A percentile compares a stretch with the other conserved stretches of the same genome.
Conservation (phyloP, 805 yeast genomes). For the Lachancea quebecensis region DNA sequence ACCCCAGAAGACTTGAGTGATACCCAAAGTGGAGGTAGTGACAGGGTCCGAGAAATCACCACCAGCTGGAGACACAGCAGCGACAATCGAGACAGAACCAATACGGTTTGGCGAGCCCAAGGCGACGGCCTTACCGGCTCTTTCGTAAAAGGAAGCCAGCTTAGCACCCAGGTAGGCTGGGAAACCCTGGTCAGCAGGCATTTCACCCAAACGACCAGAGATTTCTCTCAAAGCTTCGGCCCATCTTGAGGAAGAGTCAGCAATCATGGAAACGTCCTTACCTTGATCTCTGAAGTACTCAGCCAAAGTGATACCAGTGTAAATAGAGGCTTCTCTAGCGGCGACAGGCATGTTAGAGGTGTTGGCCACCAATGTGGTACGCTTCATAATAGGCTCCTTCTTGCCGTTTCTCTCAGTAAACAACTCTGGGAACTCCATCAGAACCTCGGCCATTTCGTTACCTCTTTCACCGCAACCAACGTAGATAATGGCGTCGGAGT, state of each 20-base stretch:
- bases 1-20: slow-evolving; percentile 99
- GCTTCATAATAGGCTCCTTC: slow-evolving; percentile 98
- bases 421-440: slow-evolving; percentile 99
- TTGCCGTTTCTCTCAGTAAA: slow-evolving; percentile 85
- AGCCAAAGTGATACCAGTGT: slow-evolving; percentile 97
- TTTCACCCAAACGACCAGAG: slow-evolving; percentile 99
- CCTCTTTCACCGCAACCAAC: slow-evolving; percentile 97
- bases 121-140: slow-evolving; percentile 96
- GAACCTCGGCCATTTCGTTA: slow-evolving; percentile 98
- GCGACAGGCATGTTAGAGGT: slow-evolving; percentile 99
- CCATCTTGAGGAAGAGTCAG: slow-evolving; percentile 99
- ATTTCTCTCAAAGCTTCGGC: slow-evolving; percentile 99
- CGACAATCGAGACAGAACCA: slow-evolving; percentile 98
- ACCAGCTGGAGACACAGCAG: slow-evolving; percentile 99
- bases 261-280: slow-evolving; percentile 98
- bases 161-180: slow-evolving; percentile 99
- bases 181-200: slow-evolving; percentile 99
- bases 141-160: slow-evolving; percentile 96
- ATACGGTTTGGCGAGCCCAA: slow-evolving; percentile 93
- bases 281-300: slow-evolving; percentile 99
- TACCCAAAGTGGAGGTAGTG: slow-evolving; percentile 96
- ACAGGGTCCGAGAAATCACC: slow-evolving; percentile 99
- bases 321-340: slow-evolving; percentile 98
- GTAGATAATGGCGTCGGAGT: slow-evolving; percentile 93
- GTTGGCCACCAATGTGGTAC: slow-evolving; percentile 97